These are phyloP conservation scores for Metschnikowia henanensis DNA, from an alignment of 805 yeast genomes.

Conservation along the genomic window DNA sequence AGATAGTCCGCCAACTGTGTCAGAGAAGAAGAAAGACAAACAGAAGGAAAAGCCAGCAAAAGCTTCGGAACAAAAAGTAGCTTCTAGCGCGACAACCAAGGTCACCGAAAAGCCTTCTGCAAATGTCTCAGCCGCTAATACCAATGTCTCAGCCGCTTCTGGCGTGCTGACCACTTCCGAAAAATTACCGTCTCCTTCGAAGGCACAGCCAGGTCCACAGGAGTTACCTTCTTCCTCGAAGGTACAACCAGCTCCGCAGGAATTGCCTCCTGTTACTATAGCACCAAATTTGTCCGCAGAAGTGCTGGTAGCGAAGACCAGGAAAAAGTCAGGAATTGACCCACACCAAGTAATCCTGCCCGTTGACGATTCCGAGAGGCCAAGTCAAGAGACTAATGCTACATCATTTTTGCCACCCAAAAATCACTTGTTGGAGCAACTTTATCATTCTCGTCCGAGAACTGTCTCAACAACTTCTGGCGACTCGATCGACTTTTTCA, in stretches of 20 bases:
- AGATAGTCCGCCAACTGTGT: background rate
- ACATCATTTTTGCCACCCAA: slow-evolving; percentile 8
- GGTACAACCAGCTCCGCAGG: too few species aligned
- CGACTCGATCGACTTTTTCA: slow-evolving; percentile 6
- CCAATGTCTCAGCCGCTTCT: too few species aligned
- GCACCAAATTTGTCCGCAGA: background rate
- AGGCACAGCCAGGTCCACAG: too few species aligned
- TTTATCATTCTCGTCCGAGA: slow-evolving; percentile 34
- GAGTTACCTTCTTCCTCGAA: too few species aligned
- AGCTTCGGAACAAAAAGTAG: too few species aligned
- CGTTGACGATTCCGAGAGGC: background rate
- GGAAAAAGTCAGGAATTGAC: background rate
- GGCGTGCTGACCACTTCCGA: too few species aligned
- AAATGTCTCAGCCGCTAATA: too few species aligned
- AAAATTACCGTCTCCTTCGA: too few species aligned
- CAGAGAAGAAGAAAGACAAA: background rate
- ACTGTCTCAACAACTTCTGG: slow-evolving; percentile 16
- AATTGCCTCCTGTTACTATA: background rate
- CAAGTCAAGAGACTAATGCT: background rate
- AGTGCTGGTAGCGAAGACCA: background rate
- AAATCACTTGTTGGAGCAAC: slow-evolving; percentile 33
- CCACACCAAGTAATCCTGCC: background rate
- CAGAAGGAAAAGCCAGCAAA: background rate
- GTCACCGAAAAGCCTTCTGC: too few species aligned
- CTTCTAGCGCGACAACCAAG: background rate